Evolutionary conservation across 108 stramenopile species (phyloP).

Genomic region (Nannochloropsis gaditana): DNA sequence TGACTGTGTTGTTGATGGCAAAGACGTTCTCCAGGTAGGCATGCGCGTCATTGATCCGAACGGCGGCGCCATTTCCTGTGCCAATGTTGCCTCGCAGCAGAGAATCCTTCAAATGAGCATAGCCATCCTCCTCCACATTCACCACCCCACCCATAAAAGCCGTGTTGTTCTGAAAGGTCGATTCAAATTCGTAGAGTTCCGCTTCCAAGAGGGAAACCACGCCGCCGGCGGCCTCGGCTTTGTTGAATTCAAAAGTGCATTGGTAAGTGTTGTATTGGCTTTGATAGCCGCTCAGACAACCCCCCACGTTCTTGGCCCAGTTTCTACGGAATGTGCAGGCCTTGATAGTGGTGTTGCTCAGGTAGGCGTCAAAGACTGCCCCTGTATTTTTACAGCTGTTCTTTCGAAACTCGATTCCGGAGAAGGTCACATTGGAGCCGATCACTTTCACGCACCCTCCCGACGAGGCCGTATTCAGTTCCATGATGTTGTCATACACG

Average conservation of each 20-base stretch:
- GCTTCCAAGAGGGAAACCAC: background rate
- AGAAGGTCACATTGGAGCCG: background rate
- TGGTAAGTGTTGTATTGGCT: conserved; percentile 2
- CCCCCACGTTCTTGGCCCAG: conserved; percentile 7
- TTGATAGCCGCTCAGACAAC: conserved; percentile 8
- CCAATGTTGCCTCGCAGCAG: background rate
- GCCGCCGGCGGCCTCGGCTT: background rate
- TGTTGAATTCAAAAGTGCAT: background rate
- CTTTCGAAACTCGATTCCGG: background rate
- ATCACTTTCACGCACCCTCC: background rate
- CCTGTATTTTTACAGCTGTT: conserved; percentile 15
- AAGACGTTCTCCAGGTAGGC: conserved; percentile 13
- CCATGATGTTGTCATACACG: conserved; percentile 20
- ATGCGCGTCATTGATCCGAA: background rate
- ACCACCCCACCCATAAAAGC: background rate
- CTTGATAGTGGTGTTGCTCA: background rate
- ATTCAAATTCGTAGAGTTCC: background rate
- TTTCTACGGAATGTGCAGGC: background rate
- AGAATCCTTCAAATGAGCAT: background rate
- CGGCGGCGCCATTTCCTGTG: background rate
- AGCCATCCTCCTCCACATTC: conserved; percentile 1
- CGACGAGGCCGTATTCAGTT: background rate
- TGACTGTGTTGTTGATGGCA: background rate
- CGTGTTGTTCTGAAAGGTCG: background rate
- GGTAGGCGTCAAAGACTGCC: conserved; percentile 5